These are phyloP conservation scores for Cryptococcus amylolentus DNA, from an alignment of 1,284 basidiomycete genomes.

Conservation along the genomic window DNA sequence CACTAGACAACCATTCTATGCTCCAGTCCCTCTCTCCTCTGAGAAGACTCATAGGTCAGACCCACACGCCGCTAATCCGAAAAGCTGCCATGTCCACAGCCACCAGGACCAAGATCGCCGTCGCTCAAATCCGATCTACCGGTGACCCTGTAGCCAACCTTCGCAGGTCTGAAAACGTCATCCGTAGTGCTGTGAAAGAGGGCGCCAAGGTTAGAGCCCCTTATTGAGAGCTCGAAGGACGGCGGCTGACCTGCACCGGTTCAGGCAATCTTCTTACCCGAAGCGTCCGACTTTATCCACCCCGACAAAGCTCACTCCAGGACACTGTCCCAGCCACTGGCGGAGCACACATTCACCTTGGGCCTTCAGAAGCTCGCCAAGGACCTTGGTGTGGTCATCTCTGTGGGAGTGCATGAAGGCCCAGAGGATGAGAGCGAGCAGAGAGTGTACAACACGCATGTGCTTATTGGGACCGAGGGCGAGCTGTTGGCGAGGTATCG, in stretches of 20 bases:
- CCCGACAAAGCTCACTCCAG: constrained; percentile 39
- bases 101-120: constrained; percentile 18
- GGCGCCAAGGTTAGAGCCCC: constrained; percentile 45
- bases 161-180: constrained; percentile 38
- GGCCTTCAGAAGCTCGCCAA: constrained; percentile 49
- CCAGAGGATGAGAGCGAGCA: constrained; percentile 38
- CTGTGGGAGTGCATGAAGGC: constrained; percentile 53
- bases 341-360: constrained; percentile 29
- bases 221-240: neutral
- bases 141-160: constrained; percentile 45
- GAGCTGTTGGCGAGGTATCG: constrained; percentile 47
- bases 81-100: no score
- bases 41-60: no score
- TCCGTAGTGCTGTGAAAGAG: constrained; percentile 46
- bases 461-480: constrained; percentile 51
- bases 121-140: constrained; percentile 40
- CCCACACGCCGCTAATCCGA: no score
- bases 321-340: constrained; percentile 33
- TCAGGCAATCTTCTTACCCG: constrained; percentile 52
- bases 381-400: constrained; percentile 47
- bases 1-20: no score
- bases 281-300: constrained; percentile 55
- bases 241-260: neutral
- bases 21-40: no score
- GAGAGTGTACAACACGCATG: constrained; percentile 53